phyloP scores from a whole-genome alignment of 768 basidiomycete species.

The Fomitopsis pulvina region DNA sequence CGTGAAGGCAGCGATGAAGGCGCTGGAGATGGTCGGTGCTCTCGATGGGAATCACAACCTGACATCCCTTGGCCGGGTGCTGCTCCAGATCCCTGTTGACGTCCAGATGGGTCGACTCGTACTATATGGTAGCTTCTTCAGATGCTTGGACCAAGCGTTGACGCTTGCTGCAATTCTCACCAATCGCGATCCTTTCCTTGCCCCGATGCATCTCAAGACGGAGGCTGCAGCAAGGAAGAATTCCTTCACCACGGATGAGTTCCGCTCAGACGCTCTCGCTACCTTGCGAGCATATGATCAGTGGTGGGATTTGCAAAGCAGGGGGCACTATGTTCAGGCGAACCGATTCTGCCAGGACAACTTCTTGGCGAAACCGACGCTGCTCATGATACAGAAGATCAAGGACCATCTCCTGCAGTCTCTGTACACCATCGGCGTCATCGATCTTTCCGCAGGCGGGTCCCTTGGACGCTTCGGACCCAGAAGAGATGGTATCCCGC shows the following conservation, averaged over 20 bases:
- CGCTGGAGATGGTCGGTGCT: slow-evolving; percentile 82
- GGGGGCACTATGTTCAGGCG: slow-evolving; percentile 56
- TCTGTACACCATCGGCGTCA: slow-evolving; percentile 73
- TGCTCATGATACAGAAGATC: slow-evolving; percentile 76
- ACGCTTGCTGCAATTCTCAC: slow-evolving; percentile 89
- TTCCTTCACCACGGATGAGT: slow-evolving; percentile 73
- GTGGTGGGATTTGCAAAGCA: slow-evolving; percentile 70
- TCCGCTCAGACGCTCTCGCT: slow-evolving; percentile 79
- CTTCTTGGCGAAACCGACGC: slow-evolving; percentile 82
- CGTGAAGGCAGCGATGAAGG: slow-evolving; percentile 71
- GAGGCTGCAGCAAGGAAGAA: slow-evolving; percentile 70
- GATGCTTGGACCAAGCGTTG: slow-evolving; percentile 81
- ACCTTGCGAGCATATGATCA: slow-evolving; percentile 73
- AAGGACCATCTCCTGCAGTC: slow-evolving; percentile 72
- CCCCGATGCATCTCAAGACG: slow-evolving; percentile 68
- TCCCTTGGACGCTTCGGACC: slow-evolving; percentile 15
- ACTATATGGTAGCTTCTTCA: slow-evolving; percentile 88
- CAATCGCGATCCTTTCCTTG: slow-evolving; percentile 86
- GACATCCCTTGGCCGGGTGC: slow-evolving; percentile 81
- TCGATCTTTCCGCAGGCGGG: slow-evolving; percentile 70
- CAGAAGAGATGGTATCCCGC: slow-evolving; percentile 40
- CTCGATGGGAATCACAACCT: slow-evolving; percentile 69
- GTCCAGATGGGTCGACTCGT: slow-evolving; percentile 86
- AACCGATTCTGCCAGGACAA: slow-evolving; percentile 78
- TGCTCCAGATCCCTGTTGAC: slow-evolving; percentile 86